A percentile compares a stretch with the other conserved stretches of the same genome.
These are phyloP conservation scores for Naganishia kalamii DNA, from an alignment of 768 basidiomycete genomes.

Conservation along the genomic window DNA sequence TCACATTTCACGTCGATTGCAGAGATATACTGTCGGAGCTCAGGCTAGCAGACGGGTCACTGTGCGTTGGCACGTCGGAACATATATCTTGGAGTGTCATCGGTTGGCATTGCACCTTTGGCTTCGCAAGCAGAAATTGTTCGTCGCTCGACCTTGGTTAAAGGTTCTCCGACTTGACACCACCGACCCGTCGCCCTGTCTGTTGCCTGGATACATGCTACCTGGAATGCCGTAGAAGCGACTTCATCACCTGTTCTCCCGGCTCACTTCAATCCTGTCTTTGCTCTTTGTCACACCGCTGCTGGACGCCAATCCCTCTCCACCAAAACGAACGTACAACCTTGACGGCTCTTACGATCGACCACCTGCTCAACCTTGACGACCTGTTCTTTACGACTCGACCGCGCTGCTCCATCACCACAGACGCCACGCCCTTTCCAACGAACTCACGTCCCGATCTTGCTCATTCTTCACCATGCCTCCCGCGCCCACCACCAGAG, in stretches of 20 bases:
- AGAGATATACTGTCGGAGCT: slow-evolving; percentile 1
- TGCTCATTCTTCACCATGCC: slow-evolving; percentile 30
- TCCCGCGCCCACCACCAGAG: slow-evolving; percentile 30
- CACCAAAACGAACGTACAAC: slow-evolving; percentile 14
- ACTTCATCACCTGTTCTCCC: slow-evolving; percentile 1
- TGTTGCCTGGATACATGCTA: neutral
- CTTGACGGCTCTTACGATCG: slow-evolving; percentile 13
- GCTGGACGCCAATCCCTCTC: neutral
- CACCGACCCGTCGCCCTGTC: neutral
- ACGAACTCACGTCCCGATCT: slow-evolving; percentile 4
- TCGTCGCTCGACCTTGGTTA: neutral
- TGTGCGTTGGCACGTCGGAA: slow-evolving; percentile 2
- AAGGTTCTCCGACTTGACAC: neutral
- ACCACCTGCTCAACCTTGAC: neutral
- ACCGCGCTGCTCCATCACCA: neutral
- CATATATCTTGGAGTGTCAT: slow-evolving; percentile 18
- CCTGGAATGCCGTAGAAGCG: slow-evolving; percentile 14
- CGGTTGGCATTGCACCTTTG: slow-evolving; percentile 12
- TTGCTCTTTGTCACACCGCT: slow-evolving; percentile 15
- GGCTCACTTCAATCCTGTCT: slow-evolving; percentile 15
- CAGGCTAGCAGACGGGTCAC: neutral
- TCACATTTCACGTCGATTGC: slow-evolving; percentile 9
- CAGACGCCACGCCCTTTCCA: neutral
- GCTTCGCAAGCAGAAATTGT: slow-evolving; percentile 1
- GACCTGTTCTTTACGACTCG: neutral